Conservation (phyloP, 352 stramenopile species). For the Achlya hypogyna region DNA sequence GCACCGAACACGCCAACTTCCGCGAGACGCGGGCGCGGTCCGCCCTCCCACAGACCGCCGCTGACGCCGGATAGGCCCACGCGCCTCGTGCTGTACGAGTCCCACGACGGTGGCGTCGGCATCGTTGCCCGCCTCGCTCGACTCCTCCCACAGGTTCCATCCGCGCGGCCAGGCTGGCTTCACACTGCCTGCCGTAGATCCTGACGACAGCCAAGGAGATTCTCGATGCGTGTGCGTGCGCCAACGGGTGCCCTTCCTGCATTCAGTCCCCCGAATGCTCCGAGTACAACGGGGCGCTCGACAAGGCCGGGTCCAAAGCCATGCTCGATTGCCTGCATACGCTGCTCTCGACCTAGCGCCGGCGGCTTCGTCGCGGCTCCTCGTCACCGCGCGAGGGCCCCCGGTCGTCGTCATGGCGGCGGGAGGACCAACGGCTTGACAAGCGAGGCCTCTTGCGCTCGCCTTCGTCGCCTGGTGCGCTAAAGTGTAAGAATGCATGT, state of each 20-base stretch:
- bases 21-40: slow-evolving; percentile 56
- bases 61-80: slow-evolving; percentile 31
- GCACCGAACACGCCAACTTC: slow-evolving; percentile 75
- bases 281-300: slow-evolving; percentile 85
- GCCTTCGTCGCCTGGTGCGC: no score
- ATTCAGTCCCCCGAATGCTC: slow-evolving; percentile 78
- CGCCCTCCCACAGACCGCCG: background rate
- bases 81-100: slow-evolving; percentile 84
- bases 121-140: slow-evolving; percentile 68
- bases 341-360: background rate
- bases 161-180: background rate
- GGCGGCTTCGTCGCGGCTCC: no score
- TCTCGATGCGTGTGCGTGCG: slow-evolving; percentile 63
- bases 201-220: slow-evolving; percentile 56
- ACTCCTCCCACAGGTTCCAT: slow-evolving; percentile 43
- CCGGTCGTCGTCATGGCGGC: background rate
- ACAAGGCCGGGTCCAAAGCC: slow-evolving; percentile 68
- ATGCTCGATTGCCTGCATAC: slow-evolving; percentile 49
- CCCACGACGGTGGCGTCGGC: slow-evolving; percentile 79
- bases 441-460: no score
- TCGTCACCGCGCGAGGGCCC: no score
- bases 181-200: slow-evolving; percentile 21
- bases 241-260: slow-evolving; percentile 76
- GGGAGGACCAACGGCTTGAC: no score
- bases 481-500: no score